Evolutionary conservation across 2,329 filamentous ascomycete species (phyloP), one percentile per base, ranked within the genome.

Genomic region (Penicillium expansum): DNA sequence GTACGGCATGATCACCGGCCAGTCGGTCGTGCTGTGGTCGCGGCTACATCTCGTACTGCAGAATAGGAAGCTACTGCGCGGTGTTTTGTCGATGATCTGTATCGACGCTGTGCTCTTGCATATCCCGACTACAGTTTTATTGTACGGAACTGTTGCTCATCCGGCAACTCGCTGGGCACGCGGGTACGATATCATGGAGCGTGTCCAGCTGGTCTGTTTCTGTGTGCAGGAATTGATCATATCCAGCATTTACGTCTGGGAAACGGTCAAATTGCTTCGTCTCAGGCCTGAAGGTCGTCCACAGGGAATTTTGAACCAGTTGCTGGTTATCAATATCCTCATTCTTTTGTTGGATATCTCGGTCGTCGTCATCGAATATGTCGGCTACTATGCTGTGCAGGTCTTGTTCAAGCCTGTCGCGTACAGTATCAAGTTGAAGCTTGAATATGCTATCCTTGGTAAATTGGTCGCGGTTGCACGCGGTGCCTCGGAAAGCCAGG

Each of bases 381-480:
- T 72, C 16, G 69, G 73, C 20, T 71, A 76, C 29, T 74, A 75
- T 29, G 62, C 69, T 2, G 58, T 77, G 11, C 75, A 79, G 60
- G 71, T 73, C 10, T 69, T 70, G 50, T 72, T 75, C 57, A 79
- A 79, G 55, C 70, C 73, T 0, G 72, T 71, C 9, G 66, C 62
- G 0, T 74, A 74, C 49, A 72, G 70, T 50, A 62, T 74, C 55
- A 74, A 74, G 74, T 72, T 83, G 33, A 82, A 83, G 53, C 77
- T 84, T 5, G 84, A 86, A 68, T 79, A 80, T 58, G 78, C 80
- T 20, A 79, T 86, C 35, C 71, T 86, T 5, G 73, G 80, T 8
- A 75, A 76, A 50, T 64, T 80, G 9, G 72, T 79, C 10, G 47
- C 59, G 2, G 50, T 69, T 48, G 65, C 60, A 22, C 56, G 57